Evolutionary conservation across 768 basidiomycete species (phyloP).

Genomic region (Rickenella mellea): DNA sequence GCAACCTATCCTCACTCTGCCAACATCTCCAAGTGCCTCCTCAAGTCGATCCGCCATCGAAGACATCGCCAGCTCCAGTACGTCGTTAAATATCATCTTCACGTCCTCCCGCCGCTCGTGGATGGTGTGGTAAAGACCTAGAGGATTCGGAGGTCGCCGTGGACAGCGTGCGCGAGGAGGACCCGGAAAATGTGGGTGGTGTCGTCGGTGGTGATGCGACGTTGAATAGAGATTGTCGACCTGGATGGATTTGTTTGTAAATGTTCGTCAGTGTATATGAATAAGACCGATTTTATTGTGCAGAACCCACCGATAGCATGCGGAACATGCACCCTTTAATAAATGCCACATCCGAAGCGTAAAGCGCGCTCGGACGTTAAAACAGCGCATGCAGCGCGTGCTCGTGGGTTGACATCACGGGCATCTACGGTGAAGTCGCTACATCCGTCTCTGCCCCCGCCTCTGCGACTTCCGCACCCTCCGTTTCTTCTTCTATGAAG

Average conservation of each 20-base stretch:
- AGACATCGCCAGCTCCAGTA: slow-evolving; percentile 64
- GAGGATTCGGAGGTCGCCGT: slow-evolving; percentile 5
- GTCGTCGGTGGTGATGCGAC: slow-evolving; percentile 1
- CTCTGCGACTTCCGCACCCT: too few relatives aligned
- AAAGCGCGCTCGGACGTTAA: slow-evolving; percentile 71
- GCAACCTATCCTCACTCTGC: slow-evolving; percentile 60
- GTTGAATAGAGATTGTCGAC: slow-evolving; percentile 29
- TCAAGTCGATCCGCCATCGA: slow-evolving; percentile 58
- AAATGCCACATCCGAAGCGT: slow-evolving; percentile 74
- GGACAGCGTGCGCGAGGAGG: slow-evolving; percentile 6
- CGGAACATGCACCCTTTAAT: slow-evolving; percentile 74
- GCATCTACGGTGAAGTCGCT: slow-evolving; percentile 6
- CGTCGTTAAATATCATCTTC: slow-evolving; percentile 67
- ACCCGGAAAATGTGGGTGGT: slow-evolving; percentile 6
- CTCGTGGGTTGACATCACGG: slow-evolving; percentile 55
- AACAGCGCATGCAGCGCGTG: slow-evolving; percentile 74
- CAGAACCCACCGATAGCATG: slow-evolving; percentile 58
- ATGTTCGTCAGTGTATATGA: too few relatives aligned
- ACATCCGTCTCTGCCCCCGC: too few relatives aligned
- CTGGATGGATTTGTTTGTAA: too few relatives aligned
- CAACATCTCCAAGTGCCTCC: slow-evolving; percentile 51
- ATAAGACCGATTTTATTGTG: too few relatives aligned
- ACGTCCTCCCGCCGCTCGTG: slow-evolving; percentile 47
- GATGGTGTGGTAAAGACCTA: slow-evolving; percentile 3
- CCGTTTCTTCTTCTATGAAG: too few relatives aligned